These are phyloP conservation scores for Vaccinium myrtillus DNA, from an alignment of 148 eudicot species.

Conservation along the genomic window DNA sequence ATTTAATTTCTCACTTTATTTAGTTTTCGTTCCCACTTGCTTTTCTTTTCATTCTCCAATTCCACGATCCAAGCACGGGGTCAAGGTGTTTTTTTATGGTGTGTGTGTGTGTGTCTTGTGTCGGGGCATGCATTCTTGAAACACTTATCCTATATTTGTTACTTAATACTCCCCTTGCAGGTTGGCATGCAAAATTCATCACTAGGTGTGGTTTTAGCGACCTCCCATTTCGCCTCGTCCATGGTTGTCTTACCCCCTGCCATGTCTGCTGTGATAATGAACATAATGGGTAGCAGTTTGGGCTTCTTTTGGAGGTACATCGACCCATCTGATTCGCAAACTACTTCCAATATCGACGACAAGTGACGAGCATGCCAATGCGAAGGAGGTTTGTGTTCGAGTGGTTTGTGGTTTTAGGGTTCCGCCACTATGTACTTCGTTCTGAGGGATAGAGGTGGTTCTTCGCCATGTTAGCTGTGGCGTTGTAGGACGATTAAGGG, in stretches of 20 bases:
- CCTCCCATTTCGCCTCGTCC: conserved; percentile 63
- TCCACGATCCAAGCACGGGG: background rate
- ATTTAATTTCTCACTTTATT: background rate
- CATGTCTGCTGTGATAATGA: conserved; percentile 64
- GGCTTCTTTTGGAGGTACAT: conserved; percentile 65
- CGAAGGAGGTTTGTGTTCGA: background rate
- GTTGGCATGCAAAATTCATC: conserved; percentile 83
- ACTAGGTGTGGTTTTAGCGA: conserved; percentile 68
- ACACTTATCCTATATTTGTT: background rate
- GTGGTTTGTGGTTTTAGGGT: background rate
- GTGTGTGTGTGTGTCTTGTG: too few relatives aligned
- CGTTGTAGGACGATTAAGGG: background rate
- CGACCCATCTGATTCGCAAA: conserved; percentile 37
- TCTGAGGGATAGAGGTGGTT: background rate
- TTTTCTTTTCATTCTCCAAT: background rate
- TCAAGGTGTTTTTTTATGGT: background rate
- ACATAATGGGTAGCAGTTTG: conserved; percentile 69
- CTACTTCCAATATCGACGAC: background rate
- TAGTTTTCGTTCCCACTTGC: background rate
- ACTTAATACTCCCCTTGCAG: conserved; percentile 29
- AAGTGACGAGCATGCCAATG: background rate
- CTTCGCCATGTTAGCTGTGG: background rate
- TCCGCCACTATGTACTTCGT: background rate
- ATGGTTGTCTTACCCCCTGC: conserved; percentile 69
- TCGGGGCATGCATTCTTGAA: too few relatives aligned